A percentile compares a stretch with the other conserved stretches of the same genome.
phyloP scores from a whole-genome alignment of 2,329 filamentous ascomycete species.

The Xylaria sp. region DNA sequence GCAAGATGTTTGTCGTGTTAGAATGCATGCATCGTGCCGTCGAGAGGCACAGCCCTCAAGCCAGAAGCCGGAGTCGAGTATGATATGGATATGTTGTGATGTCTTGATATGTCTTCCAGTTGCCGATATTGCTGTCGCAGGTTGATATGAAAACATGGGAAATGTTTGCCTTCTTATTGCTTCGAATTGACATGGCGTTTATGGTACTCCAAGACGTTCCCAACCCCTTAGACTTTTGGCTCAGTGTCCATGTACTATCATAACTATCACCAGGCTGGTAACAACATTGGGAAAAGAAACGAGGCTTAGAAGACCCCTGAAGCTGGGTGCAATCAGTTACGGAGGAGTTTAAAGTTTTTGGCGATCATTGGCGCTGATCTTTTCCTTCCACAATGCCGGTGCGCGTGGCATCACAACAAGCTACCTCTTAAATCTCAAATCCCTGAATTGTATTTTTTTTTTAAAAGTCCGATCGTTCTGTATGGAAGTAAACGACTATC shows the following conservation, averaged over 20 bases:
- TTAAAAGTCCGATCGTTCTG: too few species aligned
- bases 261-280: conserved; percentile 4
- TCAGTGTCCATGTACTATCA: neutral
- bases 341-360: neutral
- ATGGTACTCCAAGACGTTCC: neutral
- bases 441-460: too few species aligned
- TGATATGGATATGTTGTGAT: conserved; percentile 16
- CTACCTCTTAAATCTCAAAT: too few species aligned
- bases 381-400: conserved; percentile 10
- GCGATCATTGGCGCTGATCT: conserved; percentile 15
- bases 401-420: too few species aligned
- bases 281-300: conserved; percentile 28
- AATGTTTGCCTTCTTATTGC: neutral
- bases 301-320: conserved; percentile 15
- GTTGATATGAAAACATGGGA: neutral
- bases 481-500: too few species aligned
- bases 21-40: conserved; percentile 31
- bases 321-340: conserved; percentile 3
- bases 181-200: neutral
- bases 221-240: neutral
- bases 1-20: conserved; percentile 22
- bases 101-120: conserved; percentile 3
- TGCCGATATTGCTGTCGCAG: neutral
- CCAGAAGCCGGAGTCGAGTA: conserved; percentile 11
- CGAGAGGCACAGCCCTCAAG: conserved; percentile 15